Conservation (phyloP, 441 rosid species). For the Erodium texanum region DNA sequence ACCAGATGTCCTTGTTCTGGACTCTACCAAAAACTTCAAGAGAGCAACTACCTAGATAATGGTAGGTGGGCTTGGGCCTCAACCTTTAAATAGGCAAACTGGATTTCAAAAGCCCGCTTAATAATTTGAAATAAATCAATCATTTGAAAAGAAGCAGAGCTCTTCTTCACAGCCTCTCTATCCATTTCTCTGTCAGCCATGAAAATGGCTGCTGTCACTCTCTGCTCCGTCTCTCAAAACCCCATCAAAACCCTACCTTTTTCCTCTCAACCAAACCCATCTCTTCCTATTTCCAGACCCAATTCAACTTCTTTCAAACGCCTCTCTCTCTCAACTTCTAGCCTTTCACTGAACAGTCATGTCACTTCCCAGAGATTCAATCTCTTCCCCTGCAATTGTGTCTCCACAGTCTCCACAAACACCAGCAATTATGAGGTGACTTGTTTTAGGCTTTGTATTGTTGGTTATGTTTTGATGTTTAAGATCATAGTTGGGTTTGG, state of each 20-base stretch:
- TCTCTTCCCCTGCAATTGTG: slow-evolving; percentile 37
- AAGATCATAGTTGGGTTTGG: neutral
- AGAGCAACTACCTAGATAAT: too few species aligned
- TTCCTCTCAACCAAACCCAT: slow-evolving; percentile 1
- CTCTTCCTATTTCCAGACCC: slow-evolving; percentile 10
- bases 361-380: slow-evolving; percentile 17
- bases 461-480: neutral
- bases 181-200: slow-evolving; percentile 14
- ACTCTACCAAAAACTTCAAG: too few species aligned
- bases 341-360: slow-evolving; percentile 14
- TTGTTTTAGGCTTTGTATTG: neutral
- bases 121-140: neutral
- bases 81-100: too few species aligned
- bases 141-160: neutral
- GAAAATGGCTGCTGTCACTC: slow-evolving; percentile 19
- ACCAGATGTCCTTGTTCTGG: too few species aligned
- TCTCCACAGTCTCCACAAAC: slow-evolving; percentile 36
- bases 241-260: slow-evolving; percentile 17
- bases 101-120: neutral
- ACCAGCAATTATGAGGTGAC: slow-evolving; percentile 48
- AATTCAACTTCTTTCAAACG: slow-evolving; percentile 15
- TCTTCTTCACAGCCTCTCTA: slow-evolving; percentile 6
- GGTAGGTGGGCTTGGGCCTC: too few species aligned
- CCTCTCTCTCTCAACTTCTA: slow-evolving; percentile 10
- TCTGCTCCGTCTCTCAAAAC: slow-evolving; percentile 25